Base-by-base conservation (phyloP, 495 filamentous ascomycete genomes). In the Glutinoglossum americanum region DNA sequence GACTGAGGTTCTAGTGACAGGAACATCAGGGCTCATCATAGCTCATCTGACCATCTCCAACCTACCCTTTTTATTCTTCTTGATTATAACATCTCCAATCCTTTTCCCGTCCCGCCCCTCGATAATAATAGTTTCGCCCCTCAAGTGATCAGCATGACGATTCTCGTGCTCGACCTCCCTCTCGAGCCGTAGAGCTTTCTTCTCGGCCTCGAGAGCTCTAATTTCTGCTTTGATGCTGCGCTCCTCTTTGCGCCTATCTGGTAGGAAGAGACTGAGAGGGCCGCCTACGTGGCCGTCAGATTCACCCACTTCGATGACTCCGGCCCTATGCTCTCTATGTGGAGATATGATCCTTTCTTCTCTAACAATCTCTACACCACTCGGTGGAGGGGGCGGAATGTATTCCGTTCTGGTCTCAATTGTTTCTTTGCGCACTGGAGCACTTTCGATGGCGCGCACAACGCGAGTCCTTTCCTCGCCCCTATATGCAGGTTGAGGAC, bases 21-120 rank as follows among this genome's bases (percentile, higher is more conserved):
- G 58, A 19, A 51, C 56, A 60, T 69, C 51, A 65, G 60, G 57
- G 48, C 62, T 27, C 53, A 51, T 63, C 27, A 55, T 70, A 79
- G 68, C 69, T 72, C 74, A 73, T 54, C 67, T 61, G 62, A 72
- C 67, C 69, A 84, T 76, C 70, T 74, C 77, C 74, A 85, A 74
- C 82, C 75, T 88, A 93, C 89, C 85, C 83, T 78, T 87, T 70
- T 81, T 81, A 66, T 94, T 85, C 73, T 80, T 84, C 70, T 84
- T 81, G 61, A 92, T 72, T 63, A 86, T 76, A 23, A 83, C 75
- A 19, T 78, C 77, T 30, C 71, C 69, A 3, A 26, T 19, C 32
- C 27, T 5, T 30, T 25, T 53, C 28, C 49, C 17, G 3, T 56
- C 32, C 33, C 30, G 49, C 55, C 19, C 35, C 32, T 48, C 51